phyloP scores from a whole-genome alignment of 441 rosid genomes.

The Corymbia calophylla region DNA sequence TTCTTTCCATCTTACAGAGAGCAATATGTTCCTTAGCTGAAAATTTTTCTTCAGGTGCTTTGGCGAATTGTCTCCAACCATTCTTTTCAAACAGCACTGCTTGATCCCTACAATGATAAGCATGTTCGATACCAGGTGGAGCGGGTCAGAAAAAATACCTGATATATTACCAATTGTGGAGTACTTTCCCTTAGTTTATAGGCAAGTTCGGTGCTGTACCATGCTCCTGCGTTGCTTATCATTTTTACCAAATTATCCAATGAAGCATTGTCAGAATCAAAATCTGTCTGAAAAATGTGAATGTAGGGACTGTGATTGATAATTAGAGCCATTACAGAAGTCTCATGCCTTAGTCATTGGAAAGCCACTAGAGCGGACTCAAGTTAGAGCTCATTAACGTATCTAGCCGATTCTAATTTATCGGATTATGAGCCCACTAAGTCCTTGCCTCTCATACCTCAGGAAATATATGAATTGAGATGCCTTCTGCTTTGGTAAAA shows the following conservation, averaged over 20 bases:
- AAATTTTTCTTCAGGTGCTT: neutral
- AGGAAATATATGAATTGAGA: neutral
- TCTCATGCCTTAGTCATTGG: neutral
- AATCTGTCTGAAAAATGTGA: neutral
- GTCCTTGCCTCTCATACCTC: neutral
- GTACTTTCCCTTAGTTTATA: neutral
- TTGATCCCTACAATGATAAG: neutral
- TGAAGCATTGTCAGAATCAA: neutral
- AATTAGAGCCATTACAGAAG: neutral
- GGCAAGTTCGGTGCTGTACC: neutral
- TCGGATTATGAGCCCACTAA: neutral
- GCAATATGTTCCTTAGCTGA: neutral
- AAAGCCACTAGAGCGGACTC: neutral
- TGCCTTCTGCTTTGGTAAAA: neutral
- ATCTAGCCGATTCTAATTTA: neutral
- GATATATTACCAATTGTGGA: neutral
- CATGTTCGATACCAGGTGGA: neutral
- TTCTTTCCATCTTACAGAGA: neutral
- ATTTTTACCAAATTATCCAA: neutral
- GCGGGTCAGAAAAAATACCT: neutral
- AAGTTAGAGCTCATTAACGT: neutral
- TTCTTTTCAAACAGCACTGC: neutral
- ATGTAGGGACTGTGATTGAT: neutral
- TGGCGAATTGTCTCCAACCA: neutral
- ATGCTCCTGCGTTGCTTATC: neutral